A percentile compares a stretch with the other conserved stretches of the same genome.
Conservation (phyloP, 1,284 basidiomycete species). For the Ceraceosorus guamensis region DNA sequence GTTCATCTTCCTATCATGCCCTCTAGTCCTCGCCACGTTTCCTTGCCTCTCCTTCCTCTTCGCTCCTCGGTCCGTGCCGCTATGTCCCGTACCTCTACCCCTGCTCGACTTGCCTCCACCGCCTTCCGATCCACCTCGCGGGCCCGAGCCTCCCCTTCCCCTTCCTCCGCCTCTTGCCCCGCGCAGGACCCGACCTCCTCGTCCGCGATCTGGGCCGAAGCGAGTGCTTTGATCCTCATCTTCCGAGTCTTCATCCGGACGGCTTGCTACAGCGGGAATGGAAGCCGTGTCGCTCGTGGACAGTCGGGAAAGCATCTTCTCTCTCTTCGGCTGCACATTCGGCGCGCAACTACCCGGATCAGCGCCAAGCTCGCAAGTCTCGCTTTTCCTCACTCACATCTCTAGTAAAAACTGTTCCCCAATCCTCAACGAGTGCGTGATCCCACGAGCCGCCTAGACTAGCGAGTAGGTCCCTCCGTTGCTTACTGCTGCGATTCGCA, state of each 20-base stretch:
- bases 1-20: too few species aligned
- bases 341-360: too few species aligned
- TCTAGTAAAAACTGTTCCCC: constrained; percentile 27
- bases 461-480: constrained; percentile 10
- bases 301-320: background rate
- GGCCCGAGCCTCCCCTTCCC: background rate
- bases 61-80: constrained; percentile 2
- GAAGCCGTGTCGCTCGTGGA: background rate
- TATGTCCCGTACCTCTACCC: background rate
- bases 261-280: background rate
- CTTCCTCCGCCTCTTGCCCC: background rate
- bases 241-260: background rate
- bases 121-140: background rate
- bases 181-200: constrained; percentile 1
- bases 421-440: constrained; percentile 27
- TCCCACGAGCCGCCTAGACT: constrained; percentile 15
- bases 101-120: background rate
- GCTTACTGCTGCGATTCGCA: constrained; percentile 5
- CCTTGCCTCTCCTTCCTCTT: constrained; percentile 1
- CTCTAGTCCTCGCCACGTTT: too few species aligned
- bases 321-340: background rate
- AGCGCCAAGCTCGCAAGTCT: background rate
- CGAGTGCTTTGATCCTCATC: background rate
- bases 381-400: constrained; percentile 4
- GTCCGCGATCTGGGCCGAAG: constrained; percentile 6